Percentiles rank a stretch among this genome's conserved stretches.
These are phyloP conservation scores for Cystobasidium tubakii DNA, from an alignment of 768 basidiomycete genomes.

Conservation along the genomic window DNA sequence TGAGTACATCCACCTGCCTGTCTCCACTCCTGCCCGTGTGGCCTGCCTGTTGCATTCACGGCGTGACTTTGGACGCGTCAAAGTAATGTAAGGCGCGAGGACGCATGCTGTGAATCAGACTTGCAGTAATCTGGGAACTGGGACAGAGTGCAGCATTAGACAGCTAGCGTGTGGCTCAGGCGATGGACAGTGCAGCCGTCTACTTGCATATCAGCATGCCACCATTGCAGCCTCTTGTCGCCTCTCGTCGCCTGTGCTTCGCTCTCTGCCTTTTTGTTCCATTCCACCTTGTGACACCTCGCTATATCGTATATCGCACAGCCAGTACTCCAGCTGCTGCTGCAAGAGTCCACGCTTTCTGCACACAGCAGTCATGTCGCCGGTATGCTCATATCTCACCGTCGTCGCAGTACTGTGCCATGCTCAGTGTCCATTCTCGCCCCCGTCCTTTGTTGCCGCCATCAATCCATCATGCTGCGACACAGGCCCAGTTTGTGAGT, in stretches of 20 bases:
- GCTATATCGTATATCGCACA: neutral
- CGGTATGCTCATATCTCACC: neutral
- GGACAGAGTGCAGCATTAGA: too few relatives aligned
- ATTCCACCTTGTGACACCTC: neutral
- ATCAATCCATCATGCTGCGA: neutral
- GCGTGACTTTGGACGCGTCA: neutral
- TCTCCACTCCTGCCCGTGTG: neutral
- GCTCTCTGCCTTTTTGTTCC: neutral
- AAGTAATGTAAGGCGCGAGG: neutral
- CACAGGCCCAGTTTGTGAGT: constrained; percentile 33
- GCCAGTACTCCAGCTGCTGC: too few relatives aligned
- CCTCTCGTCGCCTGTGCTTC: neutral
- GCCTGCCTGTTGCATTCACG: neutral
- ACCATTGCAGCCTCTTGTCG: neutral
- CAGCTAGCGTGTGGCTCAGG: too few relatives aligned
- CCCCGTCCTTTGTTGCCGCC: constrained; percentile 1
- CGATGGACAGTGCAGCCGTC: too few relatives aligned
- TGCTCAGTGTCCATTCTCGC: neutral
- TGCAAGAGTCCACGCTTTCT: too few relatives aligned
- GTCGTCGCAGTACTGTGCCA: neutral
- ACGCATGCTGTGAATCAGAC: neutral
- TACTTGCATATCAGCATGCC: too few relatives aligned
- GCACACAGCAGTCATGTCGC: constrained; percentile 5
- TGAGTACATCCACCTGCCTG: too few relatives aligned
- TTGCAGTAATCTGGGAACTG: too few relatives aligned